Evolutionary conservation across 2,329 filamentous ascomycete genomes (phyloP).

Genomic region (Aspergillus novoparasiticus): DNA sequence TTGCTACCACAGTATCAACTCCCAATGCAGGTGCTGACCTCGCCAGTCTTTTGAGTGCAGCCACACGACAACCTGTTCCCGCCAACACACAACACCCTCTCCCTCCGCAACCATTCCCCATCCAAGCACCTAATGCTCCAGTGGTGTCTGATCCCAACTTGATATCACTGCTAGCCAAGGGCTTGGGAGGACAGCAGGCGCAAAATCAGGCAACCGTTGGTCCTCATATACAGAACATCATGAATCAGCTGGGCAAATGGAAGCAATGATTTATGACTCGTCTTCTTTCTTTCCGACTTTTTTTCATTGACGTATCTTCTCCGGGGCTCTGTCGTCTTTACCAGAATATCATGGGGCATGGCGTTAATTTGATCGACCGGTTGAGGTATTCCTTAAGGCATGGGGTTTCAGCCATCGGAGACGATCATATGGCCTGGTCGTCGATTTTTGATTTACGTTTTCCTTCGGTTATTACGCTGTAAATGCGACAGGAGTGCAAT

Average conservation of each 20-base stretch:
- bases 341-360: slow-evolving; percentile 18
- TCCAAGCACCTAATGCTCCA: slow-evolving; percentile 31
- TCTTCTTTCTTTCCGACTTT: slow-evolving; percentile 23
- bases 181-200: slow-evolving; percentile 37
- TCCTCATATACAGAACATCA: slow-evolving; percentile 51
- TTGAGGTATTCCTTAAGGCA: slow-evolving; percentile 15
- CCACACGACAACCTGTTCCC: slow-evolving; percentile 39
- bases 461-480: slow-evolving; percentile 10
- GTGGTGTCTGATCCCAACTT: slow-evolving; percentile 39
- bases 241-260: slow-evolving; percentile 51
- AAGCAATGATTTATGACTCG: slow-evolving; percentile 42
- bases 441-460: slow-evolving; percentile 12
- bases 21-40: slow-evolving; percentile 40
- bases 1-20: slow-evolving; percentile 31
- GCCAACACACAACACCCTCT: slow-evolving; percentile 31
- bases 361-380: slow-evolving; percentile 20
- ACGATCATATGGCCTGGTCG: slow-evolving; percentile 14
- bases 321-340: slow-evolving; percentile 9
- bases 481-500: slow-evolving; percentile 13
- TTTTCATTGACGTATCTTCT: slow-evolving; percentile 18
- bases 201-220: slow-evolving; percentile 37
- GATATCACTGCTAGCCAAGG: slow-evolving; percentile 42
- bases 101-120: slow-evolving; percentile 32
- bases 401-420: slow-evolving; percentile 8
- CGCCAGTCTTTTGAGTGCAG: slow-evolving; percentile 44